Base-by-base conservation (phyloP, 345 rosid species). In the Camelina neglecta region DNA sequence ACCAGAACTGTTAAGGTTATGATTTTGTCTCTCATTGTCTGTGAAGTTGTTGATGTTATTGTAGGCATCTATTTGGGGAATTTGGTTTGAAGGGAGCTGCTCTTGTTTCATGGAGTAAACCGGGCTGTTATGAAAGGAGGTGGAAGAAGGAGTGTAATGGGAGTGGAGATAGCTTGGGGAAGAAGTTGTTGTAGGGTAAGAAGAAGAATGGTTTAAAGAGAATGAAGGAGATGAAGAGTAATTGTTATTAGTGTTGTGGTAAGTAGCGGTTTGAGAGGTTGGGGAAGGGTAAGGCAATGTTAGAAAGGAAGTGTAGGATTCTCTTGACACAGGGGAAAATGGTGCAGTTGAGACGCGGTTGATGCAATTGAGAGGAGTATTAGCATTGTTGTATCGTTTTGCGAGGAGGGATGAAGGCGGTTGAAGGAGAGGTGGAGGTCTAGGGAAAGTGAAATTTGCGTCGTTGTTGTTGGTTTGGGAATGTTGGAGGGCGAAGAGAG, bases 81-180 rank as follows among this genome's bases (percentile, higher is more conserved):
- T 63, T 84, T 90, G 97, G 94, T 75, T 83, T 80, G 91, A 89
- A 89, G 93, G 90, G 88, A 86, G 93, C 85, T 89, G 93, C 84
- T 89, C 96, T 31, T 77, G 82, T 83, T 81, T 85, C 60, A 69
- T 42, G 41, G 70, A 68, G 75, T 74, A 76, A 71, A 65, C 72
- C 2, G 79, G 67, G 41, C 54, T 69, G n/a, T 70, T 66, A 26
- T 79, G 73, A 10, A 72, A 68, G 36, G 79, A 54, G 60, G 77
- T 79, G 65, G 79, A 68, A 62, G 38, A 64, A 49, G 78, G 66
- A 78, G 72, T 69, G 79, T 72, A 74, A 59, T 78, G 75, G 47
- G 62, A 57, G 23, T 36, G 75, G 38, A 70, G 78, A 58, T 56
- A 60, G 41, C 65, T 67, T 66, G 64, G 78, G 29, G 77, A 72